Conservation (phyloP, 2,329 filamentous ascomycete species). For the Colletotrichum tabaci region DNA sequence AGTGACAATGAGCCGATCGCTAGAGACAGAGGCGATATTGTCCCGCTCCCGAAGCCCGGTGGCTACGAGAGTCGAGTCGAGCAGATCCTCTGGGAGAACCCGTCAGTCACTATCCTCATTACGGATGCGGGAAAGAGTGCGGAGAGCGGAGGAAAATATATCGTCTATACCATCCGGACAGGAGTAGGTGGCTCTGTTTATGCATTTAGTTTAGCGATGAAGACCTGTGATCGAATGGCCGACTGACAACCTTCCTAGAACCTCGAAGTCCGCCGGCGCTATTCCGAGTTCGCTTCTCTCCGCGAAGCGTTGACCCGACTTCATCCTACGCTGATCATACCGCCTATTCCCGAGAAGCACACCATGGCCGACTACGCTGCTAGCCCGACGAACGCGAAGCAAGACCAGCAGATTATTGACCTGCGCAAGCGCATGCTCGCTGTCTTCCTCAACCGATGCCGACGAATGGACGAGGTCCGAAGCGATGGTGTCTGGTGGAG, state of each 20-base stretch:
- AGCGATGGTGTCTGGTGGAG: slow-evolving; percentile 98
- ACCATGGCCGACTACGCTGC: slow-evolving; percentile 99
- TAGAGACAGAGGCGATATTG: slow-evolving; percentile 56
- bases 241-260: slow-evolving; percentile 70
- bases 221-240: not conserved
- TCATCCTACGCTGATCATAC: slow-evolving; percentile 95
- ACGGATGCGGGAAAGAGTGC: slow-evolving; percentile 95
- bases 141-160: slow-evolving; percentile 92
- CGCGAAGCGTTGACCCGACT: slow-evolving; percentile 90
- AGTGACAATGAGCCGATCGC: slow-evolving; percentile 63
- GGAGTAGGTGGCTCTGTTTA: slow-evolving; percentile 68
- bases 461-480: slow-evolving; percentile 90
- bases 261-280: slow-evolving; percentile 92
- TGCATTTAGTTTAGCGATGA: slow-evolving; percentile 52
- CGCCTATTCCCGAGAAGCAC: slow-evolving; percentile 98
- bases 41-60: slow-evolving; percentile 80
- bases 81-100: slow-evolving; percentile 97
- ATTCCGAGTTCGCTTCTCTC: slow-evolving; percentile 96
- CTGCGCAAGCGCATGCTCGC: slow-evolving; percentile 96
- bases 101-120: slow-evolving; percentile 90
- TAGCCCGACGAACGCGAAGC: slow-evolving; percentile 97
- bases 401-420: slow-evolving; percentile 97
- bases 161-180: slow-evolving; percentile 97
- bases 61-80: slow-evolving; percentile 96
- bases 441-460: slow-evolving; percentile 94